Evolutionary conservation across 2,329 filamentous ascomycete genomes (phyloP).

Genomic region (Penicillium capsulatum): DNA sequence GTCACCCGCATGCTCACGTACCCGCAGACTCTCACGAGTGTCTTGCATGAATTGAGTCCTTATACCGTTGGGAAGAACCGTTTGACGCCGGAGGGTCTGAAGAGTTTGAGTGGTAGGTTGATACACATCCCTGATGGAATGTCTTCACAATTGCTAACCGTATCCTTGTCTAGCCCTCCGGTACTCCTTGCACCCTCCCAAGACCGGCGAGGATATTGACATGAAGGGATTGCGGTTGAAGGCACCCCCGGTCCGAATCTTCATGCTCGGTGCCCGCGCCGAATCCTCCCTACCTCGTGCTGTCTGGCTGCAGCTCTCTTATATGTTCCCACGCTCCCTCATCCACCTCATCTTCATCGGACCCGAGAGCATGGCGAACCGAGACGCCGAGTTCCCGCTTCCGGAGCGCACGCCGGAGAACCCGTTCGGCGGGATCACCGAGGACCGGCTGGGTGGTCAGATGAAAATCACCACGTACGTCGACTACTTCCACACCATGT

Average conservation of each 20-base stretch:
- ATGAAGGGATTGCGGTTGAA: slow-evolving; percentile 78
- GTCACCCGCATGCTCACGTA: slow-evolving; percentile 92
- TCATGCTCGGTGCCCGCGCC: slow-evolving; percentile 91
- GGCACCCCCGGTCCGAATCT: slow-evolving; percentile 83
- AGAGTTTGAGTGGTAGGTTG: slow-evolving; percentile 80
- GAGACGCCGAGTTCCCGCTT: slow-evolving; percentile 86
- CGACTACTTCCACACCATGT: slow-evolving; percentile 96
- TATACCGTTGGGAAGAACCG: slow-evolving; percentile 74
- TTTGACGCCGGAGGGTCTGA: slow-evolving; percentile 81
- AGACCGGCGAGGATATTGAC: slow-evolving; percentile 65
- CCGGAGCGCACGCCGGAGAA: slow-evolving; percentile 80
- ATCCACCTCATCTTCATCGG: slow-evolving; percentile 94
- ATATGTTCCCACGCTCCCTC: slow-evolving; percentile 87
- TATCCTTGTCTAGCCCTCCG: slow-evolving; percentile 62
- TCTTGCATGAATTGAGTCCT: slow-evolving; percentile 90
- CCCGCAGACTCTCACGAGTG: slow-evolving; percentile 82
- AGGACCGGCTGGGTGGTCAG: slow-evolving; percentile 79
- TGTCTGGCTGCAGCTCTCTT: slow-evolving; percentile 89
- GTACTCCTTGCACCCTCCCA: slow-evolving; percentile 88
- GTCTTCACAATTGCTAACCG: slow-evolving; percentile 1
- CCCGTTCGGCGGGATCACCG: slow-evolving; percentile 89
- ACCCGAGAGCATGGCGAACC: slow-evolving; percentile 91
- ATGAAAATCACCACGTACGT: slow-evolving; percentile 98
- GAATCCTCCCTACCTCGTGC: slow-evolving; percentile 93
- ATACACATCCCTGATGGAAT: neutral